Evolutionary conservation across 23 red algal genomes (phyloP), one percentile per base, ranked within the genome.

Genomic region (Gracilaria domingensis): DNA sequence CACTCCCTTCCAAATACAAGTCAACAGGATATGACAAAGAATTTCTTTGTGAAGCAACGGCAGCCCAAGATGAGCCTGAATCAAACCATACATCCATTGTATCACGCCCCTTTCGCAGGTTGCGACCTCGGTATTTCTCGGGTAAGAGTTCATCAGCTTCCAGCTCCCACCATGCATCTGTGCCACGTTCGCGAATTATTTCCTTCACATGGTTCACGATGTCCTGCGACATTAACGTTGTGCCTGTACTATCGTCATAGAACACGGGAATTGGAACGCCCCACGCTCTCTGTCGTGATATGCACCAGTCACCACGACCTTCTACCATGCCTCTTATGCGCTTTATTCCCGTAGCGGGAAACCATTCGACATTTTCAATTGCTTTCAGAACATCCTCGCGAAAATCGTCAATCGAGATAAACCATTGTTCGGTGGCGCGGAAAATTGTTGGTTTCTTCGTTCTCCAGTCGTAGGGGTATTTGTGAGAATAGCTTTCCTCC

Each of bases 11-110:
- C 60, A 99, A 81, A 59, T 99, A 99, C 36, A 99, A 45, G 45
- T 99, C 97, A 14, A 93, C 97, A 38, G 93, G 90, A 33, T 94
- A 84, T 8, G 57, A 40, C 57, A 94, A 67, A 3, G 38, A 34
- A 25, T 49, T 21, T 25, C 83, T 50, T 8, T 50, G 38, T 17
- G 59, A 26, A 34, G 83, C 81, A 18, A 98, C 82, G 51, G 93
- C 87, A 71, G 93, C 91, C 97, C 97, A 99, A 23, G 97, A 99
- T 69, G 86, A 93, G n/a, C 97, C 97, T 48, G 97, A 99, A 53
- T 99, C 97, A 91, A 99, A 99, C 97, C 97, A 99, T 28, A 99
- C 97, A 76, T 99, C 97, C 97, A 99, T 99, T 36, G 97, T 99
- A 54, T 99, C 97, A 53, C 57, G 84, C 28, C 93, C 97, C 28